Conservation (phyloP, 495 filamentous ascomycete genomes). For the Oidiodendron maius region DNA sequence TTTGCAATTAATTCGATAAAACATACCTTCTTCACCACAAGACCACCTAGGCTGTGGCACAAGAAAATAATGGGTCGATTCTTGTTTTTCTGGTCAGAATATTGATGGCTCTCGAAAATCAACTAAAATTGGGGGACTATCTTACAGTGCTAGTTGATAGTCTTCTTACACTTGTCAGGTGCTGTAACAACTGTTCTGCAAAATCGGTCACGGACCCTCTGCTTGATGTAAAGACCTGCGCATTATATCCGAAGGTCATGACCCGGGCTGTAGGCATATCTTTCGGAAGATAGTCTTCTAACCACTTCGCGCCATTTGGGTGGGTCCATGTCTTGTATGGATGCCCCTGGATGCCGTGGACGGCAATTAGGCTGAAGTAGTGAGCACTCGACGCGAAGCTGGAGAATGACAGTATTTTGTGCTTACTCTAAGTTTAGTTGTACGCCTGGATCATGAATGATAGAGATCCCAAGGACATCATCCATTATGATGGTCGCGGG, state of each 20-base stretch:
- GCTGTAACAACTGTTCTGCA: conserved; percentile 10
- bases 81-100: conserved; percentile 22
- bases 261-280: conserved; percentile 26
- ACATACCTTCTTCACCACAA: too few species aligned
- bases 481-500: too few species aligned
- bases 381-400: not conserved
- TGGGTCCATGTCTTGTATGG: conserved; percentile 29
- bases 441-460: not conserved
- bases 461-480: too few species aligned
- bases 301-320: conserved; percentile 22
- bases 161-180: not conserved
- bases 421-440: not conserved
- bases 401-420: not conserved
- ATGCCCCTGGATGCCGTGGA: conserved; percentile 34
- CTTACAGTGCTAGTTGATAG: not conserved
- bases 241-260: conserved; percentile 29
- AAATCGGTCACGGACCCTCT: conserved; percentile 9
- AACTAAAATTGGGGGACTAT: not conserved
- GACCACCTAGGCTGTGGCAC: too few species aligned
- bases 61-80: too few species aligned
- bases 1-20: too few species aligned
- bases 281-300: conserved; percentile 25
- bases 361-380: conserved; percentile 32
- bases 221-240: conserved; percentile 6
- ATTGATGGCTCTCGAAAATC: not conserved